phyloP scores from a whole-genome alignment of 2,329 filamentous ascomycete species.

The Penicillium expansum region DNA sequence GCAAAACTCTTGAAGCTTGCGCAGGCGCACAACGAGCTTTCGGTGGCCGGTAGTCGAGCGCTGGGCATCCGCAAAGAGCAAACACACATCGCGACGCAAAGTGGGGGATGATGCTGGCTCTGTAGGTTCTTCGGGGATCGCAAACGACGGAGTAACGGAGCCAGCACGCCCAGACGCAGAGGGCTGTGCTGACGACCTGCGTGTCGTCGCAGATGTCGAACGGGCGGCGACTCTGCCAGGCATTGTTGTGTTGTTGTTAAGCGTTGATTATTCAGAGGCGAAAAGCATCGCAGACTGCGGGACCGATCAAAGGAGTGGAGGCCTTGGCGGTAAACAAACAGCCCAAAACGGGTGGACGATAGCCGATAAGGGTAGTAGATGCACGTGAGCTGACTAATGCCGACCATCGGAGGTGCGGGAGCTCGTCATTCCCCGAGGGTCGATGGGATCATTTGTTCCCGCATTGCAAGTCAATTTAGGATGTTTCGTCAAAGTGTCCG shows the following conservation, averaged over 20 bases:
- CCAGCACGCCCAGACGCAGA: slow-evolving; percentile 80
- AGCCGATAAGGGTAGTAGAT: not conserved
- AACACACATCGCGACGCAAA: slow-evolving; percentile 70
- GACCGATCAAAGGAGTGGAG: slow-evolving; percentile 18
- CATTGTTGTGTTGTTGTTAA: slow-evolving; percentile 31
- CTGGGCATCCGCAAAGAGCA: slow-evolving; percentile 77
- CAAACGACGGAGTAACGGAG: slow-evolving; percentile 38
- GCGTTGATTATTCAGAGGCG: slow-evolving; percentile 15
- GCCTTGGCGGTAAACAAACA: slow-evolving; percentile 40
- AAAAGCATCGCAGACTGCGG: slow-evolving; percentile 22
- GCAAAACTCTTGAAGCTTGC: slow-evolving; percentile 88
- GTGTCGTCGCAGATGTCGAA: slow-evolving; percentile 37
- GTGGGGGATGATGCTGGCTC: slow-evolving; percentile 46
- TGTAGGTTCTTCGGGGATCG: slow-evolving; percentile 62
- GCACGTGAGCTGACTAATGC: slow-evolving; percentile 27
- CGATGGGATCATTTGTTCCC: slow-evolving; percentile 4
- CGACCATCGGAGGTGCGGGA: slow-evolving; percentile 23
- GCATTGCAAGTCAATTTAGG: slow-evolving; percentile 20
- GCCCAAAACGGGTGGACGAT: slow-evolving; percentile 35
- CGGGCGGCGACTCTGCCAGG: slow-evolving; percentile 41
- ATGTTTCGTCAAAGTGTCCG: slow-evolving; percentile 72
- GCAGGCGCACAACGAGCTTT: slow-evolving; percentile 80
- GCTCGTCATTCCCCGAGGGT: slow-evolving; percentile 6
- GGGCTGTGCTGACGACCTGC: slow-evolving; percentile 59
- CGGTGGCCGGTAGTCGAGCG: slow-evolving; percentile 84